Evolutionary conservation across 768 basidiomycete species (phyloP).

Genomic region (Imleria badia): DNA sequence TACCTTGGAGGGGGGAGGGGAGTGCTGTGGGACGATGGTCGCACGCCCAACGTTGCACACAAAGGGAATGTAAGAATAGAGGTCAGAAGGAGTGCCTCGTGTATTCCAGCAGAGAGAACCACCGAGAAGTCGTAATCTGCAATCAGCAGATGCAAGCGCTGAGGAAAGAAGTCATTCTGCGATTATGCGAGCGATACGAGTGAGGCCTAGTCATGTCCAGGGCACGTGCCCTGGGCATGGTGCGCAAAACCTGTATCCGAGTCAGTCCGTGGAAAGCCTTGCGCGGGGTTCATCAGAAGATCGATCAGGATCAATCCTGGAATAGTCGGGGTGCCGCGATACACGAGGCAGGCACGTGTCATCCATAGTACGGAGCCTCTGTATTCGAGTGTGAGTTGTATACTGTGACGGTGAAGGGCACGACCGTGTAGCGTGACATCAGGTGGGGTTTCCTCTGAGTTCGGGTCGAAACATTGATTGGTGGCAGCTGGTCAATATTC

Average conservation of each 20-base stretch:
- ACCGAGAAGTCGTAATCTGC: slow-evolving; percentile 15
- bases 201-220: slow-evolving; percentile 14
- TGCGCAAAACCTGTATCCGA: slow-evolving; percentile 4
- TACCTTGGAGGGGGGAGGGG: slow-evolving; percentile 1
- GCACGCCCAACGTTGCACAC: slow-evolving; percentile 7
- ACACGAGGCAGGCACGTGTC: slow-evolving; percentile 21
- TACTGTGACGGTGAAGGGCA: no score
- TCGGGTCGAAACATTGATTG: neutral
- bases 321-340: slow-evolving; percentile 16
- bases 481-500: neutral
- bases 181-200: slow-evolving; percentile 10
- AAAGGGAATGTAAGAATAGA: slow-evolving; percentile 1
- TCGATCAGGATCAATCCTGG: slow-evolving; percentile 16
- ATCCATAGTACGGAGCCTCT: neutral
- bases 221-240: slow-evolving; percentile 30
- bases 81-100: slow-evolving; percentile 24
- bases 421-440: neutral
- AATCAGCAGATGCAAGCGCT: slow-evolving; percentile 9
- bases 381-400: neutral
- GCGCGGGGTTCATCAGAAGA: slow-evolving; percentile 12
- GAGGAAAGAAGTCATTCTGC: slow-evolving; percentile 7
- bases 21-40: neutral
- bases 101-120: slow-evolving; percentile 26
- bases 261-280: slow-evolving; percentile 18
- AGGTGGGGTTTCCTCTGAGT: neutral